Percentiles rank a stretch among this genome's conserved stretches.
phyloP scores from a whole-genome alignment of 495 filamentous ascomycete genomes.

The Aspergillus biplanus region DNA sequence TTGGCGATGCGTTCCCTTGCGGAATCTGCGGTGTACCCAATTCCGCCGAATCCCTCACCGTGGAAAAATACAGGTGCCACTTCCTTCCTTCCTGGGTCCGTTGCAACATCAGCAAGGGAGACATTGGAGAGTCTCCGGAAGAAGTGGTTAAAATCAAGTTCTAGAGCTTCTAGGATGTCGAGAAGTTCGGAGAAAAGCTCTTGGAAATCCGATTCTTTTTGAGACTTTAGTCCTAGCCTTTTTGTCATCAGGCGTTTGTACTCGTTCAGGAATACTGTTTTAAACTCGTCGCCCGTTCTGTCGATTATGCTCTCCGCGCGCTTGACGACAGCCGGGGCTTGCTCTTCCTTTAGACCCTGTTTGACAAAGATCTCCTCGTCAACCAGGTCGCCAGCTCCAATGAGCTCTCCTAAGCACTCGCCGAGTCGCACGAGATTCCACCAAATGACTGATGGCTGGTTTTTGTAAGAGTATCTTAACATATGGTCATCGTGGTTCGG shows the following conservation, averaged over 20 bases:
- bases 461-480: conserved; percentile 86
- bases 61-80: conserved; percentile 73
- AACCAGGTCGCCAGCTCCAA: conserved; percentile 69
- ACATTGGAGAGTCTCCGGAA: conserved; percentile 75
- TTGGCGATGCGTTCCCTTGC: conserved; percentile 65
- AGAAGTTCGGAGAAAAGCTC: conserved; percentile 74
- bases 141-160: conserved; percentile 90
- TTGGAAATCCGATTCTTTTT: conserved; percentile 74
- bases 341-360: conserved; percentile 70
- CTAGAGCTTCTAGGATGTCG: conserved; percentile 77
- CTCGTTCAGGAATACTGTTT: conserved; percentile 78
- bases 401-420: conserved; percentile 86
- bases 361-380: conserved; percentile 71
- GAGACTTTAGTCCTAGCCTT: conserved; percentile 71
- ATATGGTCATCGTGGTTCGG: conserved; percentile 94
- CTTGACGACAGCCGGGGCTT: conserved; percentile 67
- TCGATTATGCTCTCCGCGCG: conserved; percentile 83
- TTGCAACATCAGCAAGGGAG: conserved; percentile 59
- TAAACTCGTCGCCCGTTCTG: conserved; percentile 80
- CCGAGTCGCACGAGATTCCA: conserved; percentile 96
- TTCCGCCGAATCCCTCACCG: conserved; percentile 59
- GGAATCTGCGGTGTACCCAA: conserved; percentile 58
- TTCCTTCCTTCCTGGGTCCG: conserved; percentile 59
- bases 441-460: conserved; percentile 96
- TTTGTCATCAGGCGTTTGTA: conserved; percentile 82